These are phyloP conservation scores for Chytridium lagenaria DNA, from an alignment of 371 early-diverging fungal species.

Conservation along the genomic window DNA sequence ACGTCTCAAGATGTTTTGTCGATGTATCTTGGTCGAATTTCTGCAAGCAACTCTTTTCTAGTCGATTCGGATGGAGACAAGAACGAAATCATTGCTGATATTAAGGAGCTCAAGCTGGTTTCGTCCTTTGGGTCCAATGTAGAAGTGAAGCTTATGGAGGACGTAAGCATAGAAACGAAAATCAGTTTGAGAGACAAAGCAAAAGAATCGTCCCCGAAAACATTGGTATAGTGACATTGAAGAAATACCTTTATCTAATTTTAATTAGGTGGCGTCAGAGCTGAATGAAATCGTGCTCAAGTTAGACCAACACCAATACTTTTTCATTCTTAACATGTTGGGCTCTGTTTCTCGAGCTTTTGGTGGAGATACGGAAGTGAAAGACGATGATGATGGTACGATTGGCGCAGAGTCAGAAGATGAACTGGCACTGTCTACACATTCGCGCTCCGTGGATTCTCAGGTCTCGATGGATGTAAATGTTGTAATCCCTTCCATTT, in stretches of 20 bases:
- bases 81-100: slow-evolving; percentile 67
- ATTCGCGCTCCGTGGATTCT: neutral
- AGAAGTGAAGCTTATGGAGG: slow-evolving; percentile 79
- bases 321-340: slow-evolving; percentile 66
- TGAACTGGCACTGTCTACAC: neutral
- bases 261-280: slow-evolving; percentile 61
- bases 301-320: slow-evolving; percentile 82
- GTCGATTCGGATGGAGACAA: slow-evolving; percentile 50
- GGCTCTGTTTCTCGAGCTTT: slow-evolving; percentile 40
- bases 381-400: neutral
- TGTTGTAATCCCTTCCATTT: slow-evolving; percentile 52
- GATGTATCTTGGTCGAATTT: slow-evolving; percentile 87
- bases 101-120: slow-evolving; percentile 72
- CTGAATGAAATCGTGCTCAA: slow-evolving; percentile 80
- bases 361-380: neutral
- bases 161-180: slow-evolving; percentile 75
- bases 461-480: slow-evolving; percentile 22
- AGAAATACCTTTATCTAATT: neutral
- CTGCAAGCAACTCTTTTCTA: slow-evolving; percentile 76
- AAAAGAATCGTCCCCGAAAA: neutral
- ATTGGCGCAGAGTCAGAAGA: neutral
- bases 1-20: slow-evolving; percentile 64
- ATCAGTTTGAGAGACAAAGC: neutral
- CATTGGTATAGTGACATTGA: neutral
- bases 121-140: slow-evolving; percentile 58